Conservation (phyloP, 1,284 basidiomycete genomes). For the Thelephora terrestris region DNA sequence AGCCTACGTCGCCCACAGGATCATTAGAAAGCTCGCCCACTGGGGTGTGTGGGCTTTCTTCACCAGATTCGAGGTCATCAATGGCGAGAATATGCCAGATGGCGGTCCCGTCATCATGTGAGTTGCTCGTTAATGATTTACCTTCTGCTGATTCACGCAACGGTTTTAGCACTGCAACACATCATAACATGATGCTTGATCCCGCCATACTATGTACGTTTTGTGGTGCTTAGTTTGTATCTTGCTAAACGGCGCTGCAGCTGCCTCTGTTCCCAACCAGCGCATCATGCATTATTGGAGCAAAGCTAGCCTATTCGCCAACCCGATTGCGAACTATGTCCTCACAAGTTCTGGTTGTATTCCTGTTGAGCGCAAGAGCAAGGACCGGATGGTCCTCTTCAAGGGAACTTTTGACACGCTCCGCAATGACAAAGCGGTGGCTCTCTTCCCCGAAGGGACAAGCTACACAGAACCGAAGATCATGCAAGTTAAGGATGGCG, state of each 20-base stretch:
- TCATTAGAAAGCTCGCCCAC: conserved; percentile 59
- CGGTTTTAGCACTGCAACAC: conserved; percentile 64
- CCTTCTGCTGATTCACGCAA: conserved; percentile 19
- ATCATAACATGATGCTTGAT: conserved; percentile 91
- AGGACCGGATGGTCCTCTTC: conserved; percentile 86
- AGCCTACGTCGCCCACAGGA: conserved; percentile 40
- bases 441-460: conserved; percentile 91
- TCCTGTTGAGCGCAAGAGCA: conserved; percentile 88
- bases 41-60: conserved; percentile 81
- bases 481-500: conserved; percentile 91
- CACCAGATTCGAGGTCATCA: conserved; percentile 74
- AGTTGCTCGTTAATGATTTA: conserved; percentile 43
- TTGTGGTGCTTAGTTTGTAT: not conserved
- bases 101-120: conserved; percentile 85
- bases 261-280: conserved; percentile 65
- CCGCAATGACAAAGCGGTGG: conserved; percentile 69
- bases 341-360: conserved; percentile 90
- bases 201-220: conserved; percentile 69
- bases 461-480: conserved; percentile 87
- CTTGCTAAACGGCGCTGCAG: conserved; percentile 28
- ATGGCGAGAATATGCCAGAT: conserved; percentile 74
- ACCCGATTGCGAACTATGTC: conserved; percentile 65
- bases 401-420: conserved; percentile 84
- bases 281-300: conserved; percentile 93
- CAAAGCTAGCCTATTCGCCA: conserved; percentile 76